phyloP scores from a whole-genome alignment of 805 yeast genomes.

The Saccharomycopsis selenospora region DNA sequence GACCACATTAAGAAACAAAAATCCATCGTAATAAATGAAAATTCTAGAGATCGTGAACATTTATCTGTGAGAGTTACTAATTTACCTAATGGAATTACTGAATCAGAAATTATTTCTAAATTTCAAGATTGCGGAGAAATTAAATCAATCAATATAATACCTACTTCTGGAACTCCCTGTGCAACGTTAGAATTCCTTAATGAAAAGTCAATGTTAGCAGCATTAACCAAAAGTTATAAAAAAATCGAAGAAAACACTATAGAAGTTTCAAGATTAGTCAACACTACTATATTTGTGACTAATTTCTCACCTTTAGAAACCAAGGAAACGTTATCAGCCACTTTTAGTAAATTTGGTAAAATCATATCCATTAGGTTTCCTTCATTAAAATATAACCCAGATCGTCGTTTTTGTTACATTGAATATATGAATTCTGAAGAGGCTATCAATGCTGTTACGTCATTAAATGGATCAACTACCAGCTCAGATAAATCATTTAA shows the following conservation, averaged over 20 bases:
- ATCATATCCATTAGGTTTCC: constrained; percentile 57
- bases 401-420: constrained; percentile 67
- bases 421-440: constrained; percentile 41
- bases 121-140: constrained; percentile 60
- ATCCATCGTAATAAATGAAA: constrained; percentile 19
- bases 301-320: constrained; percentile 58
- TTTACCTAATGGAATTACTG: constrained; percentile 36
- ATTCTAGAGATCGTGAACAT: constrained; percentile 49
- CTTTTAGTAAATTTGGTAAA: constrained; percentile 37
- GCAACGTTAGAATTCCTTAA: constrained; percentile 56
- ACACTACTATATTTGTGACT: constrained; percentile 61
- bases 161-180: constrained; percentile 22
- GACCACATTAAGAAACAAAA: constrained; percentile 13
- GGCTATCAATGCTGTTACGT: constrained; percentile 38
- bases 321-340: constrained; percentile 30
- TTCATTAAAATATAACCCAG: constrained; percentile 43
- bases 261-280: constrained; percentile 36
- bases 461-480: constrained; percentile 34
- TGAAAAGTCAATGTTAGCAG: constrained; percentile 44
- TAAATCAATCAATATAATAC: constrained; percentile 28
- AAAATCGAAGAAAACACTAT: constrained; percentile 37
- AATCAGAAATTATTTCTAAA: constrained; percentile 33
- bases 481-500: constrained; percentile 27
- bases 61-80: constrained; percentile 47
- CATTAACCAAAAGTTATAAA: constrained; percentile 54